Conservation (phyloP, 2,329 filamentous ascomycete genomes). For the Septoria petroselini region DNA sequence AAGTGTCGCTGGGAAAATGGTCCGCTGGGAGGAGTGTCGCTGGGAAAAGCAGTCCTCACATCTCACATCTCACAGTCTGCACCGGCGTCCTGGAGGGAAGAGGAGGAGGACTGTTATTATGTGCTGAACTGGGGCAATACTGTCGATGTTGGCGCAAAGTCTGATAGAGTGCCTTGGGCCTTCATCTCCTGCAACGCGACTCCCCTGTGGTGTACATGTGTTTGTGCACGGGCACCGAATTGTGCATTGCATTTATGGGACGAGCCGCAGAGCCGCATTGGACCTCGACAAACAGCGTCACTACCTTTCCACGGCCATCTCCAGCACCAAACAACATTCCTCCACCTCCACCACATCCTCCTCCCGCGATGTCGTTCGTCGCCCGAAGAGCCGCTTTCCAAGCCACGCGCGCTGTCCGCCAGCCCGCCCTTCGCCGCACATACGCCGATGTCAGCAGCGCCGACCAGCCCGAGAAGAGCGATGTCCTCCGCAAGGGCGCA, state of each 20-base stretch:
- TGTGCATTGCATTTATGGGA: too few species aligned
- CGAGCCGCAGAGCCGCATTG: conserved; percentile 8
- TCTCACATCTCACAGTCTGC: not conserved
- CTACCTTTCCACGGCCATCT: too few species aligned
- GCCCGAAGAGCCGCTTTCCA: conserved; percentile 47
- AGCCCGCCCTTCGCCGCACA: conserved; percentile 32
- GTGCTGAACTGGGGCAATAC: too few species aligned
- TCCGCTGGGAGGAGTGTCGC: not conserved
- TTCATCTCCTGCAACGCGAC: too few species aligned
- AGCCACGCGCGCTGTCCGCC: conserved; percentile 41
- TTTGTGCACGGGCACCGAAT: too few species aligned
- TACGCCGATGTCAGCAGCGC: conserved; percentile 44
- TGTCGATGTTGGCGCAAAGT: too few species aligned
- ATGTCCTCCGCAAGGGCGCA: conserved; percentile 59
- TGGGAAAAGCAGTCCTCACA: conserved; percentile 1
- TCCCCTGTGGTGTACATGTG: too few species aligned
- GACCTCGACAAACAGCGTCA: not conserved
- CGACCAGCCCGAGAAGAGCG: conserved; percentile 44
- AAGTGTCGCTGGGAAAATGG: not conserved
- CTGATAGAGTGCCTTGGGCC: too few species aligned
- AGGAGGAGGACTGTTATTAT: too few species aligned
- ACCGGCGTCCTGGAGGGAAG: not conserved
- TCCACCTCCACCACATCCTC: conserved; percentile 10
- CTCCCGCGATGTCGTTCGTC: conserved; percentile 46
- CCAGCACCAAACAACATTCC: too few species aligned